Base-by-base conservation (phyloP, 371 early-diverging fungal species). In the Mucor indicus region DNA sequence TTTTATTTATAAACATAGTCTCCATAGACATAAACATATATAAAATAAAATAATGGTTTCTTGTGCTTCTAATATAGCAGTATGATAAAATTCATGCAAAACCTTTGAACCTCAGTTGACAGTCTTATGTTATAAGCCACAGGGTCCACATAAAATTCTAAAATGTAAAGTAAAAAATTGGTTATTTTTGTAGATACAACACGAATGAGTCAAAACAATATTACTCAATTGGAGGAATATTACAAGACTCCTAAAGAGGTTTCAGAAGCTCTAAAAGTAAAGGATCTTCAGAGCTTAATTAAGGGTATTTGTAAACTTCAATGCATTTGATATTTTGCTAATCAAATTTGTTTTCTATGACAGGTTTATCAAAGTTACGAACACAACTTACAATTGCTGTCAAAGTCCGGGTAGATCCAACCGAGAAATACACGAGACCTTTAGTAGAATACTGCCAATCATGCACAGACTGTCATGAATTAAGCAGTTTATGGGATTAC, bases 371-470 rank as follows among this genome's bases (percentile, higher is more conserved):
- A 6, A 60, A 37, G n/a, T 43, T 69, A 23, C 53, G 66, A 44
- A 36, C 47, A 16, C 75, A 75, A 29, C 45, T 75, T 2, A 39
- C 40, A 2, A 53, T 56, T 29, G 72, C 72, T 3, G 57, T 67
- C 11, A 53, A 50, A 19, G 45, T 50, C 27, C 62, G 69, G 17
- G 59, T 75, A 12, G 72, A 75, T 64, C 75, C 75, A 4, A 65
- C 60, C 11, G 69, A 58, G 42, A 69, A 66, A 32, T 30, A 53
- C 11, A 72, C 75, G 4, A 46, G 64, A 30, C 69, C 72, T 6
- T 61, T 75, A 35, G 69, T 75, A 13, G 75, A 75, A 55, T 75
- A 71, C 40, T 48, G 69, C 17, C 75, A 75, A 39, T 57, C 57
- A 6, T 71, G 69, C 22, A 38, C 44, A 13, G 72, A 75, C 38